Percentiles rank a stretch among this genome's conserved stretches.
phyloP scores from a whole-genome alignment of 2,329 filamentous ascomycete genomes.

The Endothia cerciana region DNA sequence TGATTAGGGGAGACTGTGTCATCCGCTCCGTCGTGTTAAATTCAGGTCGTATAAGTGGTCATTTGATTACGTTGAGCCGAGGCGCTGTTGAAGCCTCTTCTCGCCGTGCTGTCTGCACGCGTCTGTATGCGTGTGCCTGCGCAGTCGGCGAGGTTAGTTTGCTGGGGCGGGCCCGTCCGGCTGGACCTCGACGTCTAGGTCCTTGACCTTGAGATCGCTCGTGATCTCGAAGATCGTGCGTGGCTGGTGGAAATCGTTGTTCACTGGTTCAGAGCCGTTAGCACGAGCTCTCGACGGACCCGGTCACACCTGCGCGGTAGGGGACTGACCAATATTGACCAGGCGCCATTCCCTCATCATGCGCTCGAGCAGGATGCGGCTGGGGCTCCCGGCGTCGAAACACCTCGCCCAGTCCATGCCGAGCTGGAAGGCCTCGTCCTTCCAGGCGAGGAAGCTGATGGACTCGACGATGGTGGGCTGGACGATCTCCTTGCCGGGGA shows the following conservation, averaged over 20 bases:
- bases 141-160: constrained; percentile 12
- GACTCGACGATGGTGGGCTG: constrained; percentile 99
- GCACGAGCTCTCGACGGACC: neutral
- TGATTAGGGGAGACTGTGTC: constrained; percentile 29
- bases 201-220: constrained; percentile 71
- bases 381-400: constrained; percentile 75
- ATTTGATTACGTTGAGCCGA: constrained; percentile 27
- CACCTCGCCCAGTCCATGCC: constrained; percentile 95
- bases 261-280: constrained; percentile 60
- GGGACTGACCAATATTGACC: constrained; percentile 84
- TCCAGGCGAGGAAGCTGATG: constrained; percentile 97
- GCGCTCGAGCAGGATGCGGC: constrained; percentile 76
- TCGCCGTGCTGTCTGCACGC: constrained; percentile 18
- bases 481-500: constrained; percentile 98
- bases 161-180: constrained; percentile 30
- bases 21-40: constrained; percentile 29
- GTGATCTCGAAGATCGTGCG: constrained; percentile 85
- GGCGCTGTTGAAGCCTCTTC: constrained; percentile 28
- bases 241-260: constrained; percentile 94
- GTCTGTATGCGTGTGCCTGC: neutral
- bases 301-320: neutral
- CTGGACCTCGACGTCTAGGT: constrained; percentile 55
- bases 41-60: constrained; percentile 33
- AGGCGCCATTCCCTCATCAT: constrained; percentile 93
- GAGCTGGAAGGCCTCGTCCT: constrained; percentile 93